A percentile compares a stretch with the other conserved stretches of the same genome.
Evolutionary conservation across 257 asterid genomes (phyloP).

Genomic region (Handroanthus guayacan): DNA sequence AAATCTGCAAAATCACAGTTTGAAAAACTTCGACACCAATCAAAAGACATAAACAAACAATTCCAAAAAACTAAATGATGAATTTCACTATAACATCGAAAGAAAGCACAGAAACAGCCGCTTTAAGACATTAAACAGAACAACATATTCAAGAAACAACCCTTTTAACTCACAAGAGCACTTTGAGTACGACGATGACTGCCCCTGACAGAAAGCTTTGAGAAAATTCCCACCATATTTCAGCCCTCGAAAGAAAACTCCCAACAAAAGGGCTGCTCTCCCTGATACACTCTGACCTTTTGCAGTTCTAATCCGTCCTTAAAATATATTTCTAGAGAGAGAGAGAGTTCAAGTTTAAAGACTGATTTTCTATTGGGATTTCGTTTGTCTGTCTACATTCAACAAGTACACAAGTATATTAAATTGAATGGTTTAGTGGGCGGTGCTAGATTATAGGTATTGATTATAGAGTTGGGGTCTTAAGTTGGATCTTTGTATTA

Average conservation of each 20-base stretch:
- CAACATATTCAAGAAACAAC: constrained; percentile 4
- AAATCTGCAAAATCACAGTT: constrained; percentile 26
- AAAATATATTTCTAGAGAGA: not conserved
- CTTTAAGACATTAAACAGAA: constrained; percentile 22
- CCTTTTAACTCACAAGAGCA: constrained; percentile 57
- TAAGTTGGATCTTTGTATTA: constrained; percentile 13
- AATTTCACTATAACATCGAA: not conserved
- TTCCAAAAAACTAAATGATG: not conserved
- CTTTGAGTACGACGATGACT: constrained; percentile 91
- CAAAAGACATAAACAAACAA: not conserved
- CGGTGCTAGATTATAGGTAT: constrained; percentile 10
- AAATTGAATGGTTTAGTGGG: constrained; percentile 18
- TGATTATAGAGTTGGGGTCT: constrained; percentile 20
- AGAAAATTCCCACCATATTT: constrained; percentile 87
- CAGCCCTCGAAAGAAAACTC: constrained; percentile 19
- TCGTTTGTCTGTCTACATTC: constrained; percentile 30
- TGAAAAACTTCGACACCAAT: constrained; percentile 21
- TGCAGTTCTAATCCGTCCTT: constrained; percentile 3
- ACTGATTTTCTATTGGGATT: constrained; percentile 42
- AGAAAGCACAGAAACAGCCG: not conserved
- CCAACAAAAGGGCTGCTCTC: not conserved
- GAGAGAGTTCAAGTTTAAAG: constrained; percentile 32
- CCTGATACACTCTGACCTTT: constrained; percentile 4
- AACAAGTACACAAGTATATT: not conserved
- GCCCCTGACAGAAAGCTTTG: constrained; percentile 72